Conservation (phyloP, 108 stramenopile species). For the Aurantiochytrium sp. region DNA sequence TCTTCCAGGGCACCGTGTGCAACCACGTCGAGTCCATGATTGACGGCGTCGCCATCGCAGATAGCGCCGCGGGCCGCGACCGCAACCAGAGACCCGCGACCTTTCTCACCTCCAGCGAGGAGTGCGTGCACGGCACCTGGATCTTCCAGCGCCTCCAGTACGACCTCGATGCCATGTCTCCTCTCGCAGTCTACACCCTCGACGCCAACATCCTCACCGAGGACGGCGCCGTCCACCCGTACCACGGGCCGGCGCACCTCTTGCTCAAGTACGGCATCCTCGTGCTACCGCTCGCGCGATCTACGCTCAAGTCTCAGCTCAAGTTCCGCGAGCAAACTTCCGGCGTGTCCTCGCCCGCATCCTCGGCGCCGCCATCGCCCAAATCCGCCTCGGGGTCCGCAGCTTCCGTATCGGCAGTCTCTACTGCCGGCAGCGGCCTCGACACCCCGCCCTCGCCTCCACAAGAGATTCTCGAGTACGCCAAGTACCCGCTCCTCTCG, state of each 20-base stretch:
- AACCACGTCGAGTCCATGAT: neutral
- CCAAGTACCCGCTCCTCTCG: neutral
- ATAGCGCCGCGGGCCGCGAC: neutral
- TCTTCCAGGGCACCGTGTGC: neutral
- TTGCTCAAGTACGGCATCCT: neutral
- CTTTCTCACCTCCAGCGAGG: neutral
- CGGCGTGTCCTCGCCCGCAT: neutral
- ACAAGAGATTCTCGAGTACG: neutral
- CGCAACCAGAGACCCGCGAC: neutral
- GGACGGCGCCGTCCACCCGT: neutral
- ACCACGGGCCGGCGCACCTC: neutral
- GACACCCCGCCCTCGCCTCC: neutral
- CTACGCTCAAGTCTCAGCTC: neutral
- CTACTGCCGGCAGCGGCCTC: neutral
- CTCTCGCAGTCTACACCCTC: neutral
- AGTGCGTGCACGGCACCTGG: constrained; percentile 4
- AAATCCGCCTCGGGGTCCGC: neutral
- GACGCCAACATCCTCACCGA: neutral
- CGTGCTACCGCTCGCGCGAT: neutral
- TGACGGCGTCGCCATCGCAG: neutral
- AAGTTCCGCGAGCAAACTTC: neutral
- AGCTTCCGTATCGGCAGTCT: neutral
- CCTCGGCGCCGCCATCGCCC: neutral
- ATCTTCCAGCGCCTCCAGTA: neutral
- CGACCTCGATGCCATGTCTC: neutral